A percentile compares a stretch with the other conserved stretches of the same genome.
Conservation (phyloP, 192 early-diverging fungal species). For the Chytriomyces hyalinus region DNA sequence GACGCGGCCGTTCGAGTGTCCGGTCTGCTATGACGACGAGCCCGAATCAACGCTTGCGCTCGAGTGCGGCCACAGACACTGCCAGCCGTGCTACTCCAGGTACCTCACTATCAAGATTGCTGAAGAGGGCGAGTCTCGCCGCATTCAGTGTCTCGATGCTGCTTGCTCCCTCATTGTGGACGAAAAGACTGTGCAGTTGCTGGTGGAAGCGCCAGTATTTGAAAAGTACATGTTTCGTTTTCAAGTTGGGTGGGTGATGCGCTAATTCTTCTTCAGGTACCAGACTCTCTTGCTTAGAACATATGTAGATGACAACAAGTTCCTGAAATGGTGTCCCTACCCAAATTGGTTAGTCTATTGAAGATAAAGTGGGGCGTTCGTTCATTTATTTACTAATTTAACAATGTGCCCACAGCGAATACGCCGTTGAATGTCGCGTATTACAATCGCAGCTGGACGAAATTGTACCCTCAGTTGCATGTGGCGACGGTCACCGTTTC, state of each 20-base stretch:
- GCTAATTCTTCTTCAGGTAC: constrained; percentile 59
- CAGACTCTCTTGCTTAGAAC: constrained; percentile 78
- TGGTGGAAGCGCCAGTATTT: constrained; percentile 63
- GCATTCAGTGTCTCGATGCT: constrained; percentile 82
- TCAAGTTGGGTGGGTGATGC: neutral
- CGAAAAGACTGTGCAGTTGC: constrained; percentile 74
- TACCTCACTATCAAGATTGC: constrained; percentile 86
- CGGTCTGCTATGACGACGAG: constrained; percentile 84
- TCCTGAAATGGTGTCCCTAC: constrained; percentile 90
- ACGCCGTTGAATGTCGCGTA: constrained; percentile 89
- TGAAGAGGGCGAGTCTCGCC: constrained; percentile 85
- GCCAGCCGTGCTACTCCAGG: constrained; percentile 81
- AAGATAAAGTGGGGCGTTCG: neutral
- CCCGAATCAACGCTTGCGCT: constrained; percentile 70
- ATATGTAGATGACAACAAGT: constrained; percentile 88
- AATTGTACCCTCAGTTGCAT: constrained; percentile 87
- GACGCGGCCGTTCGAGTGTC: constrained; percentile 73
- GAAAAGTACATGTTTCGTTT: constrained; percentile 59
- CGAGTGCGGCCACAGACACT: constrained; percentile 88
- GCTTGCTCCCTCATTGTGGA: constrained; percentile 85
- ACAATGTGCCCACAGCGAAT: constrained; percentile 53
- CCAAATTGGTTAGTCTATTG: constrained; percentile 72
- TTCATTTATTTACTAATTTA: neutral
- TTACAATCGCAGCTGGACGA: constrained; percentile 65
- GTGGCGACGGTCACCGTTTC: constrained; percentile 78